A percentile compares a stretch with the other conserved stretches of the same genome.
These are phyloP conservation scores for Arthrocladium fulminans DNA, from an alignment of 2,329 filamentous ascomycete species.

Conservation along the genomic window DNA sequence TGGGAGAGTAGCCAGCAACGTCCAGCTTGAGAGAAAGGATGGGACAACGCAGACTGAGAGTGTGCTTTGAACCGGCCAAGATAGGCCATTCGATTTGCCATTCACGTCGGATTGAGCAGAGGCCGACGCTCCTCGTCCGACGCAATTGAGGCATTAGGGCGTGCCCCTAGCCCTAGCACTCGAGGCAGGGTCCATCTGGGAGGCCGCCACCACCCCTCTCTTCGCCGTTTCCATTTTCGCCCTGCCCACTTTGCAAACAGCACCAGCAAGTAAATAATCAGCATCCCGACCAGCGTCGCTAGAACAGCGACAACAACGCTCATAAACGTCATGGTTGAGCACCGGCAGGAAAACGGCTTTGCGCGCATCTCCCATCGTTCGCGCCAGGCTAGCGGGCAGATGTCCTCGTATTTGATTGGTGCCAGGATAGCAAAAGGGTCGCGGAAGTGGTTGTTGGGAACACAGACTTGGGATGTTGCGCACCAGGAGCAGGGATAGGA, in stretches of 20 bases:
- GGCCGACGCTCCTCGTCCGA: too few relatives aligned
- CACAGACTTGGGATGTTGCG: slow-evolving; percentile 30
- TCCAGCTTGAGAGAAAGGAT: too few relatives aligned
- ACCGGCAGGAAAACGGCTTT: slow-evolving; percentile 32
- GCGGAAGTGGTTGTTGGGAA: slow-evolving; percentile 27
- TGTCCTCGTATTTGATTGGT: slow-evolving; percentile 27
- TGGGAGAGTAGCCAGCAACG: too few relatives aligned
- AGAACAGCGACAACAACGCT: slow-evolving; percentile 28
- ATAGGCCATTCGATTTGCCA: too few relatives aligned
- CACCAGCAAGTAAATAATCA: slow-evolving; percentile 68
- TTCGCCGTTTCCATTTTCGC: slow-evolving; percentile 15
- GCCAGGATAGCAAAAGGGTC: slow-evolving; percentile 31
- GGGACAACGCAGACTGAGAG: too few relatives aligned
- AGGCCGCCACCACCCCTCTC: slow-evolving; percentile 16
- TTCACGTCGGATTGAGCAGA: too few relatives aligned
- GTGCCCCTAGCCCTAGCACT: too few relatives aligned
- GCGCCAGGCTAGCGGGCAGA: slow-evolving; percentile 33
- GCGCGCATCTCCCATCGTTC: slow-evolving; percentile 37
- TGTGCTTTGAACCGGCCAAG: too few relatives aligned
- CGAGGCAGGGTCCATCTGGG: neutral
- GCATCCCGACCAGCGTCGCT: slow-evolving; percentile 45
- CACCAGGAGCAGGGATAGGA: slow-evolving; percentile 21
- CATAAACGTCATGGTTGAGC: slow-evolving; percentile 33
- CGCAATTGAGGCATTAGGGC: too few relatives aligned
- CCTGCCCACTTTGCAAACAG: slow-evolving; percentile 47